Percentiles rank a stretch among this genome's conserved stretches.
phyloP scores from a whole-genome alignment of 345 rosid genomes.

The Raphanus raphanistrum region DNA sequence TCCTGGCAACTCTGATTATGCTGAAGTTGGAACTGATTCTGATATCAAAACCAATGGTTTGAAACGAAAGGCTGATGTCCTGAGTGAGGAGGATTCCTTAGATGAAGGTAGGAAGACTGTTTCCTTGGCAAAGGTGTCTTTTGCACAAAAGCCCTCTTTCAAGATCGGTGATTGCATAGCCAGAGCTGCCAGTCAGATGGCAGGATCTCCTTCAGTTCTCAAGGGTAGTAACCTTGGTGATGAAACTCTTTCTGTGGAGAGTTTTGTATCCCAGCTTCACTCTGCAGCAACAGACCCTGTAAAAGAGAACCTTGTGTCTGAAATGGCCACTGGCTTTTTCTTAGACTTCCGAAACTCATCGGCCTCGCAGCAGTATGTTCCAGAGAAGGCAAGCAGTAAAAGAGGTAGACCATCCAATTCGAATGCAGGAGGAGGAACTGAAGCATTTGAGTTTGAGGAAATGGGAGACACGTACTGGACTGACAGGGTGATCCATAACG shows the following conservation, averaged over 20 bases:
- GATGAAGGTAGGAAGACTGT: slow-evolving; percentile 61
- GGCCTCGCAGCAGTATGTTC: slow-evolving; percentile 41
- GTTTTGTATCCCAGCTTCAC: slow-evolving; percentile 65
- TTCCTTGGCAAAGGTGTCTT: slow-evolving; percentile 64
- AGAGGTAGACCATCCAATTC: slow-evolving; percentile 49
- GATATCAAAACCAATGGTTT: slow-evolving; percentile 48
- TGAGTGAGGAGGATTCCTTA: slow-evolving; percentile 51
- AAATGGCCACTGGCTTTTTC: slow-evolving; percentile 61
- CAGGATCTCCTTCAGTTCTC: slow-evolving; percentile 65
- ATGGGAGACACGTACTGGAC: slow-evolving; percentile 96
- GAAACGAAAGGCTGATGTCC: slow-evolving; percentile 59
- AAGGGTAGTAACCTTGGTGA: slow-evolving; percentile 52
- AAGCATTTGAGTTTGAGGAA: slow-evolving; percentile 86
- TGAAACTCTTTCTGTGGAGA: slow-evolving; percentile 63
- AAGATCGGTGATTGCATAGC: slow-evolving; percentile 91
- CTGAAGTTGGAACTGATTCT: slow-evolving; percentile 41
- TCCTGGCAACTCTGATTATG: slow-evolving; percentile 34
- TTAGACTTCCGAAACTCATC: slow-evolving; percentile 70
- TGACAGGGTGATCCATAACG: slow-evolving; percentile 83
- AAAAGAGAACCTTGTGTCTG: slow-evolving; percentile 48
- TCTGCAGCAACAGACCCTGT: slow-evolving; percentile 66
- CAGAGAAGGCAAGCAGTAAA: slow-evolving; percentile 47
- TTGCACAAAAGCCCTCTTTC: slow-evolving; percentile 66
- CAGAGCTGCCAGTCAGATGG: slow-evolving; percentile 90
- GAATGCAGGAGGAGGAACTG: slow-evolving; percentile 51